These are phyloP conservation scores for Triangularia verruculosa DNA, from an alignment of 2,329 filamentous ascomycete genomes.

Conservation along the genomic window DNA sequence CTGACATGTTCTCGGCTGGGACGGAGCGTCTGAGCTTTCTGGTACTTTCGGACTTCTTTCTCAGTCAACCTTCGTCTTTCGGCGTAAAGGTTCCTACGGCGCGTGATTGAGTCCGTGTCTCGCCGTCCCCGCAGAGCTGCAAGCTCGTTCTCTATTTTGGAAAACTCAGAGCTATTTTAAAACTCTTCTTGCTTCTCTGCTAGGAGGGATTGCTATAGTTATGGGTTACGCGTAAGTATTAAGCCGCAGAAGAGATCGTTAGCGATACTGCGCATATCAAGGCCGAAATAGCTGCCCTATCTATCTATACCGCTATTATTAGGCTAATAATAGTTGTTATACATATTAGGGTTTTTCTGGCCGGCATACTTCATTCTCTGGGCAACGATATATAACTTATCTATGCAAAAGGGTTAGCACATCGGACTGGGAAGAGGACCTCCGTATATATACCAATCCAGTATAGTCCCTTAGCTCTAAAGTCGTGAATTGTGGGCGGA, in stretches of 20 bases:
- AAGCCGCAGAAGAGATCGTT: slow-evolving; percentile 9
- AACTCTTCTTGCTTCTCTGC: slow-evolving; percentile 6
- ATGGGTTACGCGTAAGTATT: background rate
- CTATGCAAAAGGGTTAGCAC: slow-evolving; percentile 3
- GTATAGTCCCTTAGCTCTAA: no score
- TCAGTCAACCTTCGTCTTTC: background rate
- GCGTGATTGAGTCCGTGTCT: background rate
- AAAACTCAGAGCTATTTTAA: slow-evolving; percentile 3
- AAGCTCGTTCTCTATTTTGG: slow-evolving; percentile 1
- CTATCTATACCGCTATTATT: slow-evolving; percentile 9
- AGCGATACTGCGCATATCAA: background rate
- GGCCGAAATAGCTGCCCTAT: slow-evolving; percentile 4
- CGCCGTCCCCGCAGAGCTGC: background rate
- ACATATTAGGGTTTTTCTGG: slow-evolving; percentile 3
- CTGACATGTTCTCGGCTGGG: no score
- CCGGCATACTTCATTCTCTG: slow-evolving; percentile 6
- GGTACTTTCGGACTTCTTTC: background rate
- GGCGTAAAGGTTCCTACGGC: background rate
- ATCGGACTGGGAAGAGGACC: background rate
- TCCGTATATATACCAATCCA: background rate
- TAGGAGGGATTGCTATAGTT: slow-evolving; percentile 1
- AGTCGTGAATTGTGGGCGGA: no score
- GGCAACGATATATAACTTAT: slow-evolving; percentile 1
- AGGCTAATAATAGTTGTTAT: slow-evolving; percentile 8
- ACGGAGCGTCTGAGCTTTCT: no score